Evolutionary conservation across 2,329 filamentous ascomycete species (phyloP).

Genomic region (Colletotrichum zoysiae): DNA sequence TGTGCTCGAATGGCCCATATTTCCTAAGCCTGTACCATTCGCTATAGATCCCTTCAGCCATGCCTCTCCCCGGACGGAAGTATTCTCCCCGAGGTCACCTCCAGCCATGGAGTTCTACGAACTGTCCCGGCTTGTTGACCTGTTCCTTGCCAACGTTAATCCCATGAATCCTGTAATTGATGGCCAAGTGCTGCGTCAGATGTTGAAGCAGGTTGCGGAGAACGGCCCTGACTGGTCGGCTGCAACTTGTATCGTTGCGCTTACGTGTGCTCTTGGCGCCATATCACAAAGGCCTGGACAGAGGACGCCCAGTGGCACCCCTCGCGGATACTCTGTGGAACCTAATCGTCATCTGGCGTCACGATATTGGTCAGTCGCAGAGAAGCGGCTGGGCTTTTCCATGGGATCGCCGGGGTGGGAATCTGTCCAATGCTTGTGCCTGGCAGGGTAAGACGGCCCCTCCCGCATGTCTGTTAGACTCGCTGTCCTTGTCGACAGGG

Average conservation of each 20-base stretch:
- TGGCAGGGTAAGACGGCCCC: slow-evolving; percentile 31
- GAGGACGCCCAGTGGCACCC: slow-evolving; percentile 33
- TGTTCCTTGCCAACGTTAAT: slow-evolving; percentile 35
- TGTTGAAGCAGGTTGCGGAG: slow-evolving; percentile 39
- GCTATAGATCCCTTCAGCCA: slow-evolving; percentile 33
- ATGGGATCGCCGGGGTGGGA: slow-evolving; percentile 38
- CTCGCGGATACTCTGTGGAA: slow-evolving; percentile 35
- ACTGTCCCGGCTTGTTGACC: slow-evolving; percentile 29
- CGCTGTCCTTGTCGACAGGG: not conserved
- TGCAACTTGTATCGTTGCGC: slow-evolving; percentile 39
- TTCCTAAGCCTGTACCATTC: slow-evolving; percentile 39
- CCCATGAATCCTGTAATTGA: slow-evolving; percentile 39
- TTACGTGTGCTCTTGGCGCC: slow-evolving; percentile 38
- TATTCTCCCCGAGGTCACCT: slow-evolving; percentile 29
- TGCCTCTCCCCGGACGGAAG: slow-evolving; percentile 24
- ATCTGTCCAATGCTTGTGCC: slow-evolving; percentile 40
- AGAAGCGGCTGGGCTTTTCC: slow-evolving; percentile 38
- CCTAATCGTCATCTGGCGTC: slow-evolving; percentile 38
- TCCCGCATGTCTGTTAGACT: not conserved
- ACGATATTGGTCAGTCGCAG: slow-evolving; percentile 39
- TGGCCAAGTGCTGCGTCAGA: slow-evolving; percentile 25
- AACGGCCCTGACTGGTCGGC: slow-evolving; percentile 42
- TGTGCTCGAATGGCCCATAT: slow-evolving; percentile 39
- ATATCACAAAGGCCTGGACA: slow-evolving; percentile 37
- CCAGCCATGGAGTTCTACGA: slow-evolving; percentile 39